Base-by-base conservation (phyloP, 805 yeast species). In the Starmerella riodocensis region DNA sequence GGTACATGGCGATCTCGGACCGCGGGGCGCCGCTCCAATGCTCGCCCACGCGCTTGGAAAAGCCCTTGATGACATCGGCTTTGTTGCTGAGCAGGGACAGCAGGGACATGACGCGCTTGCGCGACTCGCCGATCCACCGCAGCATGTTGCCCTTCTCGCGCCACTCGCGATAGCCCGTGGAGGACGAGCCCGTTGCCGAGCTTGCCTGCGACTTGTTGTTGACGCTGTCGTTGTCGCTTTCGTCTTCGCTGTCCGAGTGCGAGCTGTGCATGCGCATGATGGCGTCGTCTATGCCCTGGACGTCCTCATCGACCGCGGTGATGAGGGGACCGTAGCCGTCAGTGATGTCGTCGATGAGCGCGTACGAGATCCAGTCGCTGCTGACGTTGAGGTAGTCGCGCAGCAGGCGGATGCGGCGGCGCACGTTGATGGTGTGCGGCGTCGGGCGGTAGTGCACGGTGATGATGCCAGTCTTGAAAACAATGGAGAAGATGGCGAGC, bases 281-380 rank as follows among this genome's bases (percentile, higher is more conserved):
- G 3, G 86, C 80, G 53, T 88, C 95, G 54, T 91, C 98, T 46
- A 91, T 91, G n/a, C 74, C 70, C 56, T 85, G 84, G 18, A 91
- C 97, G 53, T 91, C 98, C 43, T 77, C 84, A 55, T 91, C 97
- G 37, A 91, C 86, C 34, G 88, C 73, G 42, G 83, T 93, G 46
- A 91, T 86, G 78, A 91, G 74, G 2, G 98, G 98, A 1, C 93
- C 97, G 65, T 83, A 91, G 0, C 93, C 93, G 65, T 91, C 98
- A 0, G 96, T 88, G 47, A 91, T 83, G 57, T 91, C 97, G 63
- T 91, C 98, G 51, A 91, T 83, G 47, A 91, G 63, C 0, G 97
- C 97, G 61, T 91, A 91, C 1, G 95, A 88, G 33, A 91, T 78
- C 98, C 98, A 91, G 58, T 91, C 97, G 0, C 96, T 75, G 2